phyloP scores from a whole-genome alignment of 345 rosid species.

The Hibiscus mutabilis region DNA sequence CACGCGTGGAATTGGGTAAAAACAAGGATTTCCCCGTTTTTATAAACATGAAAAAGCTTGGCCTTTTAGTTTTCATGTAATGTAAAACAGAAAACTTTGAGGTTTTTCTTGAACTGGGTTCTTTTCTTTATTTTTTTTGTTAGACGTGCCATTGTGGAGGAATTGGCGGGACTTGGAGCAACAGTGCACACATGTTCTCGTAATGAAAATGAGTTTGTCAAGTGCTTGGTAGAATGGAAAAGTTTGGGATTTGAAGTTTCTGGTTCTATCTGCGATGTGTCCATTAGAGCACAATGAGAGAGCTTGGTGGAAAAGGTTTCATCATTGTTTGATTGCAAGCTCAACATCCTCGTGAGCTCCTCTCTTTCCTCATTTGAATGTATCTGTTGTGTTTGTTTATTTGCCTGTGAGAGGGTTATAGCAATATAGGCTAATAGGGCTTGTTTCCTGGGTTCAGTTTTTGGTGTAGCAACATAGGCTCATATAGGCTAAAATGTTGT shows the following conservation, averaged over 20 bases:
- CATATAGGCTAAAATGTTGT: too few species aligned
- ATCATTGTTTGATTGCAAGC: constrained; percentile 38
- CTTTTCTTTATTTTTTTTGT: constrained; percentile 7
- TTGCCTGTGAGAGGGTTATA: constrained; percentile 19
- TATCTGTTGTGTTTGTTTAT: constrained; percentile 22
- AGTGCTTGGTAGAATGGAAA: constrained; percentile 42
- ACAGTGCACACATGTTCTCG: constrained; percentile 64
- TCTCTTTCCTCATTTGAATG: background rate
- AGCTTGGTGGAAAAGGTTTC: constrained; percentile 36
- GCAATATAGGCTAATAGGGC: background rate
- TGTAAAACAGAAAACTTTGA: background rate
- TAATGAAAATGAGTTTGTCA: constrained; percentile 38
- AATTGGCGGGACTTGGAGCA: constrained; percentile 61
- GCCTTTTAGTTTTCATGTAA: background rate
- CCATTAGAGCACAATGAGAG: constrained; percentile 38
- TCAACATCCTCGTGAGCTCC: constrained; percentile 51
- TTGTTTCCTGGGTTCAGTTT: background rate
- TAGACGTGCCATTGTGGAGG: constrained; percentile 75
- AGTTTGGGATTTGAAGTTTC: constrained; percentile 31
- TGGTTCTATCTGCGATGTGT: constrained; percentile 63
- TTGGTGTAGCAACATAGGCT: background rate
- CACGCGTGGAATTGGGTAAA: constrained; percentile 48
- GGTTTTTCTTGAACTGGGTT: background rate
- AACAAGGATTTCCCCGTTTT: background rate
- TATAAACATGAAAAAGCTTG: too few species aligned